Evolutionary conservation across 805 yeast species (phyloP).

Genomic region (Suhomyces vadensis): DNA sequence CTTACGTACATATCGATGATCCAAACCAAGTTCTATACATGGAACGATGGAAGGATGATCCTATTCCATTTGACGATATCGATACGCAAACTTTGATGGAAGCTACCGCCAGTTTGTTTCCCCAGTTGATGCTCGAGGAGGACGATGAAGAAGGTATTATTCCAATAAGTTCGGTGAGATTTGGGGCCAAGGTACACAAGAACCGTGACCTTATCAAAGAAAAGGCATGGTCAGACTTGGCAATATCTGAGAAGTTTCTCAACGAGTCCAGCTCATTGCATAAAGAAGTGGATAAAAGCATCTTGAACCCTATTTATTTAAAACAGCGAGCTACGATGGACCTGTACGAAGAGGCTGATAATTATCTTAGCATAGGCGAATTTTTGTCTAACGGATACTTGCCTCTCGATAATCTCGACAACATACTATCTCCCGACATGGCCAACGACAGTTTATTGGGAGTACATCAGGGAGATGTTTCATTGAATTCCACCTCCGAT

Average conservation of each 20-base stretch:
- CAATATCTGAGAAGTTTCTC: constrained; percentile 29
- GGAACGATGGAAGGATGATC: constrained; percentile 44
- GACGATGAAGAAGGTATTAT: constrained; percentile 44
- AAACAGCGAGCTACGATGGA: constrained; percentile 11
- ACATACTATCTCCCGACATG: constrained; percentile 18
- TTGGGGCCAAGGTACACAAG: constrained; percentile 42
- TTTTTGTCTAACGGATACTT: constrained; percentile 35
- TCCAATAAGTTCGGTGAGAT: constrained; percentile 34
- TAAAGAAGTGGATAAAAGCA: constrained; percentile 30
- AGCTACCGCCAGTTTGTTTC: constrained; percentile 37
- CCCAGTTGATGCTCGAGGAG: constrained; percentile 36
- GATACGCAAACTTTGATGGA: constrained; percentile 41
- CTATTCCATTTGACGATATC: constrained; percentile 42
- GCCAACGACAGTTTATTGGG: constrained; percentile 28
- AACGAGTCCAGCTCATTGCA: constrained; percentile 17
- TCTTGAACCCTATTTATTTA: constrained; percentile 29
- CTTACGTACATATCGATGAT: constrained; percentile 39
- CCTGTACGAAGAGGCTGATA: constrained; percentile 15
- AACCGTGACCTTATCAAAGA: constrained; percentile 31
- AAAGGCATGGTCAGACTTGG: constrained; percentile 38
- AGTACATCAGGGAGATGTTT: constrained; percentile 33
- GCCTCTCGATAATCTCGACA: constrained; percentile 12
- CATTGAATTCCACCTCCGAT: constrained; percentile 32
- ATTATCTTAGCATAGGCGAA: constrained; percentile 28
- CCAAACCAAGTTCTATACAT: constrained; percentile 41